Evolutionary conservation across 352 stramenopile species (phyloP), one percentile per base, ranked within the genome.

Genomic region (Phytophthora fragariaefolia): DNA sequence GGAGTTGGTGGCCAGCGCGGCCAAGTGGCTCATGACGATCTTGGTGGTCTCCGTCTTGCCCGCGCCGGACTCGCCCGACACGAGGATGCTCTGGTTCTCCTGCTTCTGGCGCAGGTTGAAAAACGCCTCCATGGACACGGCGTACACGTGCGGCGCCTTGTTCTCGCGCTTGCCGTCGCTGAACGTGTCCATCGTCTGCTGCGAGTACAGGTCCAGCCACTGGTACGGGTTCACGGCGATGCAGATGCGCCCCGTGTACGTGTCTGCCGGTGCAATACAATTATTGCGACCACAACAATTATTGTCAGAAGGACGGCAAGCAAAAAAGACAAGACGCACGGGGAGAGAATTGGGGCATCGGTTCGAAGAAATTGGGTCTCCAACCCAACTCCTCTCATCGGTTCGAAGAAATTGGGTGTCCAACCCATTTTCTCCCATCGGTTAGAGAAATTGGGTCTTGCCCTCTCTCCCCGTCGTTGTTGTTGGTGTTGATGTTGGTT

Each of bases 11-110:
- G 85, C 84, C 43, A 97, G 47, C 58, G 87, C 87, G 0, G 93
- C 92, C 40, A 99, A 76, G 68, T 98, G 96, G 49, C 87, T 93
- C 88, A 98, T 97, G 51, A 98, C 89, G 65, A 98, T 97, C 77
- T 98, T 99, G 17, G 97, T 98, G 10, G 96, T 98, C 77, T 98
- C 95, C 0, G 97, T 99, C 74, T 99, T 99, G 51, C 97, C 97
- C 27, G 97, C 96, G 45, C 97, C 97, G 12, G 87, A 98, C 71
- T 99, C 97, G 30, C 97, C 97, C 47, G 79, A 96, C 3, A 99
- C 94, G 12, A 99, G 75, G 71, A 99, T 98, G 36, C 90, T 98
- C 74, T 99, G 97, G 76, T 98, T 96, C 42, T 89, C 77, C 43
- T 78, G 69, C 20, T 82, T 73, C 28, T 78, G 68, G 27, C 82